Conservation (phyloP, 495 filamentous ascomycete genomes). For the Tuber microsphaerosporum region DNA sequence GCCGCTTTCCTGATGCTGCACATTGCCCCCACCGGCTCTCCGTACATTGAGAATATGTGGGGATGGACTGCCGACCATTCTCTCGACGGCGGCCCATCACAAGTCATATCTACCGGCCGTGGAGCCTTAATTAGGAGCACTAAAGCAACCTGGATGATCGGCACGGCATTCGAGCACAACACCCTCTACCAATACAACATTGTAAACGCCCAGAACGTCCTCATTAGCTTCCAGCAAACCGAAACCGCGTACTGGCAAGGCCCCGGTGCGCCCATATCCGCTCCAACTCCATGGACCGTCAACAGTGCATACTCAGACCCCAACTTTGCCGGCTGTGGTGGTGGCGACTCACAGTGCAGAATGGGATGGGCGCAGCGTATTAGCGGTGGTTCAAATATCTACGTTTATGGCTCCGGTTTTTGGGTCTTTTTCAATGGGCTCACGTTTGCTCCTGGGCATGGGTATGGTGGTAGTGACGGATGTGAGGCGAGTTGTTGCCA, state of each 20-base stretch:
- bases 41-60: conserved; percentile 59
- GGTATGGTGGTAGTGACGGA: conserved; percentile 30
- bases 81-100: conserved; percentile 50
- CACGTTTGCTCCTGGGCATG: conserved; percentile 22
- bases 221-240: conserved; percentile 71
- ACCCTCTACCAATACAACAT: conserved; percentile 78
- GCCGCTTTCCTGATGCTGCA: conserved; percentile 51
- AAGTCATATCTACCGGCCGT: conserved; percentile 63
- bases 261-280: conserved; percentile 37
- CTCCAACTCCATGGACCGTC: conserved; percentile 41
- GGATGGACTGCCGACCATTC: conserved; percentile 55
- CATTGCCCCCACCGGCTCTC: conserved; percentile 46
- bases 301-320: conserved; percentile 52
- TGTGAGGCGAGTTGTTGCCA: conserved; percentile 43
- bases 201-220: conserved; percentile 59
- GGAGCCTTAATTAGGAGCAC: conserved; percentile 57
- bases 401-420: conserved; percentile 63
- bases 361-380: conserved; percentile 63
- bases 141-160: conserved; percentile 56
- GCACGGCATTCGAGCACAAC: conserved; percentile 71
- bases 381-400: conserved; percentile 52
- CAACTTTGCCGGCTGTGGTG: conserved; percentile 49
- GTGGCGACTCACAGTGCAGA: conserved; percentile 48
- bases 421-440: conserved; percentile 65
- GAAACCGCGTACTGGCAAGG: conserved; percentile 58